These are phyloP conservation scores for Oryza meridionalis DNA, from an alignment of 176 grass and related monocot species.

Conservation along the genomic window DNA sequence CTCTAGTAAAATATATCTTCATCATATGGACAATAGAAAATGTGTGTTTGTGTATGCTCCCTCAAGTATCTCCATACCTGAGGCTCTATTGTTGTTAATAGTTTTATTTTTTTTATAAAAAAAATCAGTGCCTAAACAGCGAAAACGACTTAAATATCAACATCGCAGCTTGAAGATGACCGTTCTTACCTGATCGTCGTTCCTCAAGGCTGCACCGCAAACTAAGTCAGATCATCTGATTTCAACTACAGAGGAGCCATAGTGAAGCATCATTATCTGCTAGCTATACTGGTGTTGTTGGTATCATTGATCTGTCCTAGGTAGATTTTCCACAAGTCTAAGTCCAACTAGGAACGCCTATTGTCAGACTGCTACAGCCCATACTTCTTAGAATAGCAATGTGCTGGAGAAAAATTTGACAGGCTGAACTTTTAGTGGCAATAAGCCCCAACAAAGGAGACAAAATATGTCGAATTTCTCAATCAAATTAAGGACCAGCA, in stretches of 20 bases:
- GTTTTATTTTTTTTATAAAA: not conserved
- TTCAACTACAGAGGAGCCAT: not conserved
- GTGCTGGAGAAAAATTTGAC: not conserved
- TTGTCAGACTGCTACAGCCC: not conserved
- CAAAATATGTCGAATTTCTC: no score
- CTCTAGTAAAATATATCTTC: no score
- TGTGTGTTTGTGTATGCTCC: no score
- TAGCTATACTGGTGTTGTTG: slow-evolving; percentile 1
- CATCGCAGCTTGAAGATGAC: not conserved
- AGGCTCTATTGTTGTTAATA: not conserved
- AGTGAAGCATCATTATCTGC: not conserved
- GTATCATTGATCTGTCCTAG: not conserved
- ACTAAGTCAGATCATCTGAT: slow-evolving; percentile 7
- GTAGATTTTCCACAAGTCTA: not conserved
- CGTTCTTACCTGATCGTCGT: not conserved
- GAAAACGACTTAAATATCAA: not conserved
- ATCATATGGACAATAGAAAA: not conserved
- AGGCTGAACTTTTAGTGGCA: not conserved
- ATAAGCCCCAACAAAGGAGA: no score
- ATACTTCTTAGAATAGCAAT: not conserved
- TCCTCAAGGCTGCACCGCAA: not conserved
- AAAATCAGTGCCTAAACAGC: not conserved
- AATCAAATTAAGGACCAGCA: no score
- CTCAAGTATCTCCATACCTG: no score
- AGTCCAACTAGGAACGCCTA: not conserved